Conservation (phyloP, 139 green algal species). For the Choricystis sp. region DNA sequence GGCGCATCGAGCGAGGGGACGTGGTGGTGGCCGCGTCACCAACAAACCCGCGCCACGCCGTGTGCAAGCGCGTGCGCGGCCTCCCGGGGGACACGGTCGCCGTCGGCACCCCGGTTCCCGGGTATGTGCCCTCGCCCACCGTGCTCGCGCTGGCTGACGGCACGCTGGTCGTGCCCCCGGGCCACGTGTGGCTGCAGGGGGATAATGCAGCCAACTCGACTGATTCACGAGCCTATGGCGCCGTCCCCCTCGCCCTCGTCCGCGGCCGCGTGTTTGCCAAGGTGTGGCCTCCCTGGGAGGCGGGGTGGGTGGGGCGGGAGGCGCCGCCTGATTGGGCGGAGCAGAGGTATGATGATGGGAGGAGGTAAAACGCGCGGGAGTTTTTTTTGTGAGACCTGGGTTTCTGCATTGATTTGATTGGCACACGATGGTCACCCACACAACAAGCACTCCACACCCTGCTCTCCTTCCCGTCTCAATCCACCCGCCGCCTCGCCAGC, state of each 20-base stretch:
- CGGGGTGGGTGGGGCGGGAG: constrained; percentile 15
- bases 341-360: too few species aligned
- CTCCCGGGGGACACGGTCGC: constrained; percentile 29
- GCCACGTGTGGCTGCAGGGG: constrained; percentile 61
- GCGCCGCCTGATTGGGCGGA: too few species aligned
- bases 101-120: not conserved
- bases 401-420: too few species aligned
- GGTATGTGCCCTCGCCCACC: not conserved
- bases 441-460: too few species aligned
- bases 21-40: constrained; percentile 42
- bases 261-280: constrained; percentile 35
- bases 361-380: too few species aligned
- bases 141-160: not conserved
- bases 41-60: constrained; percentile 39
- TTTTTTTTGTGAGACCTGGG: too few species aligned
- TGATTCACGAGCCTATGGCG: constrained; percentile 58
- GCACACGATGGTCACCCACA: too few species aligned
- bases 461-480: too few species aligned
- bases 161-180: constrained; percentile 29
- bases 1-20: constrained; percentile 28
- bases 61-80: constrained; percentile 56
- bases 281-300: constrained; percentile 25
- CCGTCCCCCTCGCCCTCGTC: constrained; percentile 49
- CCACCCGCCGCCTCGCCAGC: too few species aligned
- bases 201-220: constrained; percentile 62